Evolutionary conservation across 192 early-diverging fungal genomes (phyloP), one percentile per base, ranked within the genome.

Genomic region (Backusella morwellensis): DNA sequence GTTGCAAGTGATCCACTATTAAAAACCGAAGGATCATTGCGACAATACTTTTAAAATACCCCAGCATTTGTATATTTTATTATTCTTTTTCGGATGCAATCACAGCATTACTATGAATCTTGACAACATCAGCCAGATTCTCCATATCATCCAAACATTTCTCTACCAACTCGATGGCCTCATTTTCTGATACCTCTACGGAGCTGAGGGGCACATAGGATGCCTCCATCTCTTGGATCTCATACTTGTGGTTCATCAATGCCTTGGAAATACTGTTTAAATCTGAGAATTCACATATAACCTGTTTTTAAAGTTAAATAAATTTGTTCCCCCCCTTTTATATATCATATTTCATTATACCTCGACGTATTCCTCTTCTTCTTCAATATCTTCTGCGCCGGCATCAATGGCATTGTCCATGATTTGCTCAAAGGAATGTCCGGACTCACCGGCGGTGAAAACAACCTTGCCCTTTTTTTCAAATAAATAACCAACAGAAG

Each of bases 401-500:
- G 82, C 77, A 7, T 92, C 92, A 38, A 92, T 86, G 14, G 88
- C 91, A 34, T 81, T 78, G 42, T 90, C 89, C 81, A 88, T 75
- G 81, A 91, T 85, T 35, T 85, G 78, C 14, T 90, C 92, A 69
- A 91, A 34, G 23, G 84, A 81, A 59, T 87, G 81, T 6, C 77
- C 72, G 0, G 84, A 78, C 40, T 66, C 73, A n/a, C 82, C 88
- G 12, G 76, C 23, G 8, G 80, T 34, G 76, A 92, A 88, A 23
- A 84, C 86, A 29, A 95, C 80, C 21, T 84, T 83, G 14, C 92
- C 92, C 56, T 85, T 87, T 72, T 88, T 88, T 19, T 87, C 81
- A 85, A 95, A 95, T 75, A 93, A 81, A 81, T 90, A 95, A 68
- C 79, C 79, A 1, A 95, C 90, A 0, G 86, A 80, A 29, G 89